These are phyloP conservation scores for Peribolospora kevripleyi DNA, from an alignment of 768 basidiomycete genomes.

Conservation along the genomic window DNA sequence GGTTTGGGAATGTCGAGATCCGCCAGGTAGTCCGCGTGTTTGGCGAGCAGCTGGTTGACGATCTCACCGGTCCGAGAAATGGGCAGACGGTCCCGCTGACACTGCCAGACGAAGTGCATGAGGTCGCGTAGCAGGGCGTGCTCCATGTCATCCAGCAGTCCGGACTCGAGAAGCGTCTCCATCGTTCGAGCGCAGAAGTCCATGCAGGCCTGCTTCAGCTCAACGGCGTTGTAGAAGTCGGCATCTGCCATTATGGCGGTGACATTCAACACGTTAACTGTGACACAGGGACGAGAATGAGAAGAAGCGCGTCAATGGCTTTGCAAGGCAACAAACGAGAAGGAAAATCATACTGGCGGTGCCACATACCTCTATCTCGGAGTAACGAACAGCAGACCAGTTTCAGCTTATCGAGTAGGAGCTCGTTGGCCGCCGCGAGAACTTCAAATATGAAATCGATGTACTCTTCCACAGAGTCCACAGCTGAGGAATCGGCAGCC, in stretches of 20 bases:
- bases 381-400: constrained; percentile 58
- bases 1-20: constrained; percentile 21
- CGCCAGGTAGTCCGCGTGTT: constrained; percentile 44
- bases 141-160: constrained; percentile 53
- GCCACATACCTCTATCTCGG: constrained; percentile 13
- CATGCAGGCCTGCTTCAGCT: constrained; percentile 45
- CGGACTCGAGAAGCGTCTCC: constrained; percentile 61
- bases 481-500: constrained; percentile 27
- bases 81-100: constrained; percentile 44
- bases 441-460: constrained; percentile 71
- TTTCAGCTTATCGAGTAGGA: constrained; percentile 63
- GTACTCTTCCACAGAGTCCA: constrained; percentile 43
- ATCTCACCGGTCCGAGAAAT: constrained; percentile 35
- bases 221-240: constrained; percentile 42
- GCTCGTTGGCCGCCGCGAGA: constrained; percentile 68
- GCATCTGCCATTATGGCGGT: constrained; percentile 62
- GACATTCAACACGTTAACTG: constrained; percentile 45
- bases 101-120: constrained; percentile 29
- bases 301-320: background rate
- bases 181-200: constrained; percentile 56
- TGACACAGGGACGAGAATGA: constrained; percentile 22
- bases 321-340: background rate
- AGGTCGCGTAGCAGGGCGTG: constrained; percentile 42
- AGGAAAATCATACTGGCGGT: background rate
- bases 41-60: constrained; percentile 32